phyloP scores from a whole-genome alignment of 805 yeast genomes.

The Blastobotrys peoriensis region DNA sequence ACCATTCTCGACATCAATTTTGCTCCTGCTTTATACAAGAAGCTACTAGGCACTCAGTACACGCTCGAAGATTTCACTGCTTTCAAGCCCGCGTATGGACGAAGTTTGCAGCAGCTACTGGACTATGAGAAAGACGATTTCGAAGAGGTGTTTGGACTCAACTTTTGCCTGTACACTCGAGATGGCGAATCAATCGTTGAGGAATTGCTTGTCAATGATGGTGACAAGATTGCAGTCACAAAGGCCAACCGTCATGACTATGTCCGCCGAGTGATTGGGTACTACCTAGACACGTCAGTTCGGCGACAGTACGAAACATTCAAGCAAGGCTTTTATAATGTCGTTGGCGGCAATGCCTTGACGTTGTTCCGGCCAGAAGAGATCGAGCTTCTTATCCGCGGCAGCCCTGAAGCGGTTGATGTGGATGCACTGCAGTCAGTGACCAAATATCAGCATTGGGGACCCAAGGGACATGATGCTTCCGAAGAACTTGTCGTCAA shows the following conservation, averaged over 20 bases:
- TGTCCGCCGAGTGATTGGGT: constrained; percentile 56
- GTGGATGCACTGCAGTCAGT: constrained; percentile 59
- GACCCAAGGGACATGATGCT: constrained; percentile 32
- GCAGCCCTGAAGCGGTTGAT: constrained; percentile 68
- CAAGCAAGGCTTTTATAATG: constrained; percentile 63
- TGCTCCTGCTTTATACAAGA: constrained; percentile 72
- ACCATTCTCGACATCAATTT: constrained; percentile 75
- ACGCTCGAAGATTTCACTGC: constrained; percentile 59
- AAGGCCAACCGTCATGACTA: constrained; percentile 52
- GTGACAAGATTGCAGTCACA: constrained; percentile 51
- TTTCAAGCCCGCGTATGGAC: constrained; percentile 62
- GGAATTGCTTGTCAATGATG: constrained; percentile 52
- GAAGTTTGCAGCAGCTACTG: constrained; percentile 42
- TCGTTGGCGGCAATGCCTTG: constrained; percentile 76
- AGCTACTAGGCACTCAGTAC: constrained; percentile 51
- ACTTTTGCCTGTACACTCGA: constrained; percentile 53
- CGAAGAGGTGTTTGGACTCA: constrained; percentile 43
- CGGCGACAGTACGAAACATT: constrained; percentile 51
- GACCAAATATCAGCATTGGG: constrained; percentile 70
- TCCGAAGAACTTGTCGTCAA: constrained; percentile 38
- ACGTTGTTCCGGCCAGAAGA: constrained; percentile 76
- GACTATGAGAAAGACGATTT: constrained; percentile 39
- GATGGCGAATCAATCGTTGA: constrained; percentile 39
- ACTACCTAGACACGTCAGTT: constrained; percentile 53
- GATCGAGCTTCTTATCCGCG: constrained; percentile 70